Conservation (phyloP, 768 basidiomycete species). For the Naematelia aurantialba region DNA sequence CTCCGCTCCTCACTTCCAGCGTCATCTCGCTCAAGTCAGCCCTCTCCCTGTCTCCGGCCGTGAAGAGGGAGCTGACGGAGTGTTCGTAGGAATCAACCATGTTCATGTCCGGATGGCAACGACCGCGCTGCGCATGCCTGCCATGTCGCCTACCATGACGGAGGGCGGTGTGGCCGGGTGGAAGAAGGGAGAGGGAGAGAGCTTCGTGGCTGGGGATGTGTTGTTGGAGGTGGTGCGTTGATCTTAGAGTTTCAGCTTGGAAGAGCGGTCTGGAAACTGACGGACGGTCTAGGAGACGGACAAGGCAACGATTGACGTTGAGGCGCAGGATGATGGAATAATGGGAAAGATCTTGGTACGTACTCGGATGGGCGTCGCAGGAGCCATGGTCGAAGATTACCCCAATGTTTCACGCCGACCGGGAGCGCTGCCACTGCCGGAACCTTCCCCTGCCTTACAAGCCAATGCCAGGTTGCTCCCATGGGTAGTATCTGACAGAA, state of each 20-base stretch:
- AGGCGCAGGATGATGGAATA: constrained; percentile 51
- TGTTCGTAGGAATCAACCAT: not conserved
- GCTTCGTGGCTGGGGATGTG: constrained; percentile 76
- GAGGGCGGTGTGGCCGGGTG: constrained; percentile 87
- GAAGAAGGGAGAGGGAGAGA: constrained; percentile 83
- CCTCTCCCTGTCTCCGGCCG: not conserved
- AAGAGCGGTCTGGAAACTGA: too few species aligned
- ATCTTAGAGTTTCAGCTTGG: too few species aligned
- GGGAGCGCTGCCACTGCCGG: not conserved
- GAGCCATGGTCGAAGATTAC: too few species aligned
- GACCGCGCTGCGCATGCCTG: constrained; percentile 82
- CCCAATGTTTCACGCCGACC: too few species aligned
- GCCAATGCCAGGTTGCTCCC: too few species aligned
- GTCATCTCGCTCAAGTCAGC: not conserved
- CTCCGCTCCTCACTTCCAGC: not conserved
- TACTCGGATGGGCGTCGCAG: too few species aligned
- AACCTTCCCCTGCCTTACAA: too few species aligned
- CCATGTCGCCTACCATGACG: constrained; percentile 96
- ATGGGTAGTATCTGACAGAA: too few species aligned
- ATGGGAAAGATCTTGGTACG: constrained; percentile 52
- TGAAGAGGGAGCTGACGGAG: too few species aligned
- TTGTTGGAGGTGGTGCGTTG: constrained; percentile 74
- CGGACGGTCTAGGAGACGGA: constrained; percentile 47
- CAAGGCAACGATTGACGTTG: constrained; percentile 53
- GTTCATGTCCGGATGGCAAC: constrained; percentile 53